Conservation (phyloP, 164 flowering plant species). For the Saururus chinensis region DNA sequence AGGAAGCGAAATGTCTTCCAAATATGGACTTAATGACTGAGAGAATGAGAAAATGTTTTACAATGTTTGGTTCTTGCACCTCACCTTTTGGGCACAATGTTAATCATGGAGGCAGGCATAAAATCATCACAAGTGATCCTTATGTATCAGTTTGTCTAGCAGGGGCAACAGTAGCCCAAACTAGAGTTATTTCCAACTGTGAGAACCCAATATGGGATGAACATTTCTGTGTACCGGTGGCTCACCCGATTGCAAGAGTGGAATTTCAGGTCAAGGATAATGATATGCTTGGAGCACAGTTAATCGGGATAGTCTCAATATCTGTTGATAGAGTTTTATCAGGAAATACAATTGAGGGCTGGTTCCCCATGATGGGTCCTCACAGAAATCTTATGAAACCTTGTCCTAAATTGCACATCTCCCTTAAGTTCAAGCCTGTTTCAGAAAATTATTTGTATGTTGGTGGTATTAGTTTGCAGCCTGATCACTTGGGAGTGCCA, state of each 20-base stretch:
- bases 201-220: constrained; percentile 74
- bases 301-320: constrained; percentile 50
- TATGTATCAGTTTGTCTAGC: constrained; percentile 65
- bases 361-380: constrained; percentile 48
- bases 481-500: constrained; percentile 42
- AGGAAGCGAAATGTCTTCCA: constrained; percentile 60
- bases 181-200: constrained; percentile 45
- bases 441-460: constrained; percentile 32
- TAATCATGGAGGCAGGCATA: constrained; percentile 14
- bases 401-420: constrained; percentile 37
- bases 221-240: constrained; percentile 46
- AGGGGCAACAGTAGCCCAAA: constrained; percentile 69
- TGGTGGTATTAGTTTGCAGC: constrained; percentile 43
- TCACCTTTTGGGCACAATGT: constrained; percentile 13
- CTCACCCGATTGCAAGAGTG: constrained; percentile 44
- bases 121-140: constrained; percentile 66
- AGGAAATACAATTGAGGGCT: constrained; percentile 36
- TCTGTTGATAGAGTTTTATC: constrained; percentile 32
- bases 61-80: constrained; percentile 27
- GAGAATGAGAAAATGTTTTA: constrained; percentile 41
- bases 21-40: constrained; percentile 69
- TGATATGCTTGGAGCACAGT: constrained; percentile 68
- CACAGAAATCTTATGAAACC: constrained; percentile 30
- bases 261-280: constrained; percentile 78
- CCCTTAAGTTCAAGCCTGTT: constrained; percentile 46